Evolutionary conservation across 2,329 filamentous ascomycete species (phyloP), one percentile per base, ranked within the genome.

Genomic region (Sporothrix schenckii): DNA sequence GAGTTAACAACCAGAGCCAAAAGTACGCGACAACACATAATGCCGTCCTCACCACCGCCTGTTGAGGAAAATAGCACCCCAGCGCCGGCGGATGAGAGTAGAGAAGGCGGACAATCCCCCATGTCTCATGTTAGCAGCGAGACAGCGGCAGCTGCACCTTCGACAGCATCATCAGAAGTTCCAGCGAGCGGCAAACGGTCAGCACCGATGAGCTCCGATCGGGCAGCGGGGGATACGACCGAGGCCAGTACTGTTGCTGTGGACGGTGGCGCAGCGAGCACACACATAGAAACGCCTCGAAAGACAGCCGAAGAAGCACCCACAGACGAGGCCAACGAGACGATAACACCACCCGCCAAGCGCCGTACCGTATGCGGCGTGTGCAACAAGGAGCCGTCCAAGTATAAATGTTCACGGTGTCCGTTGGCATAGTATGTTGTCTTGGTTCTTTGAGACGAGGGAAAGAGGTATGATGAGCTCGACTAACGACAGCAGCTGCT

Each of bases 381-480:
- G 44, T 90, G 88, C 76, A 77, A 83, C 39, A 75, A 77, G 47
- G 81, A 81, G 4, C 80, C 83, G 24, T 82, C 81, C 41, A 89
- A 88, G 77, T 90, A 90, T 78, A 90, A 88, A 75, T 90, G 88
- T 73, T 81, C 86, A n/a, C 82, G 82, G 39, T 90, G 88, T 76
- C 78, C 82, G 63, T 75, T 86, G 27, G 84, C 84, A 72, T 89
- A 88, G 88, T 90, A 80, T 21, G 49, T 50, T 50, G 7, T n/a
- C 47, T 19, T 6, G 16, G 16, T 19, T 3, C 47, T 7, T 49
- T 16, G 6, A 19, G 14, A 49, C 10, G 41, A 44, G 41, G 14
- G 41, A 13, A 13, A 44, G 14, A 13, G 3, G 47, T 49, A 10
- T 50, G 2, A 19, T n/a, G 16, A 21, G 5, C 6, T 10, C 6